Evolutionary conservation across 73 alveolate species (phyloP).

Genomic region (Stentor roeselii): DNA sequence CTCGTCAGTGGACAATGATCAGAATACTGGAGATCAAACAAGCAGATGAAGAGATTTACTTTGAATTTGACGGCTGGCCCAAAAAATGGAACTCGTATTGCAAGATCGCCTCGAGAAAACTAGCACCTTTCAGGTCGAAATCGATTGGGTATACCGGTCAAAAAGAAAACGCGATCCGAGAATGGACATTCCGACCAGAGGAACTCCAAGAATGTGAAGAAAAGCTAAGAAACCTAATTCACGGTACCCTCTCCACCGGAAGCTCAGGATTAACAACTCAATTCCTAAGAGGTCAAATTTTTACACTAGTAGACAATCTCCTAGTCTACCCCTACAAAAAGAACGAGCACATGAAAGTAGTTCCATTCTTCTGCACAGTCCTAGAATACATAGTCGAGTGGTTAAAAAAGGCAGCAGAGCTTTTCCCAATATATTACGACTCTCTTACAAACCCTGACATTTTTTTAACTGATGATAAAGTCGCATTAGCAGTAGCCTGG

Average conservation of each 20-base stretch:
- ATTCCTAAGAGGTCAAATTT: slow-evolving; percentile 66
- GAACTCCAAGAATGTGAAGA: slow-evolving; percentile 3
- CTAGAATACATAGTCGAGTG: slow-evolving; percentile 57
- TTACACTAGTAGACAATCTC: slow-evolving; percentile 65
- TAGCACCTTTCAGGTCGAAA: slow-evolving; percentile 52
- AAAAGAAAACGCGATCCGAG: slow-evolving; percentile 46
- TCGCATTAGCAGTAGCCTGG: slow-evolving; percentile 57
- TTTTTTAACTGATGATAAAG: slow-evolving; percentile 48
- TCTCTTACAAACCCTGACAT: slow-evolving; percentile 44
- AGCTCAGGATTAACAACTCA: slow-evolving; percentile 31
- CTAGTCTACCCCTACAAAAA: slow-evolving; percentile 29
- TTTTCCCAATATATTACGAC: slow-evolving; percentile 60
- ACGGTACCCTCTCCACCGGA: not conserved
- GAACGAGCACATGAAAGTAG: slow-evolving; percentile 6
- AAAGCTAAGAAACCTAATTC: not conserved
- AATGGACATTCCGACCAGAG: slow-evolving; percentile 28
- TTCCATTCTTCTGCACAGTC: slow-evolving; percentile 16
- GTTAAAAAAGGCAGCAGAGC: slow-evolving; percentile 39
- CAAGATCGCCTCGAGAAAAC: slow-evolving; percentile 21
- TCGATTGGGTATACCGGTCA: slow-evolving; percentile 62
- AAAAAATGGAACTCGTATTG: slow-evolving; percentile 43
- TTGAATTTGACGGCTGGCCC: slow-evolving; percentile 55
- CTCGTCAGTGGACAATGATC: not conserved
- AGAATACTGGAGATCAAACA: no score
- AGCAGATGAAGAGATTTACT: not conserved